A percentile compares a stretch with the other conserved stretches of the same genome.
Conservation (phyloP, 768 basidiomycete genomes). For the Hericium erinaceus region DNA sequence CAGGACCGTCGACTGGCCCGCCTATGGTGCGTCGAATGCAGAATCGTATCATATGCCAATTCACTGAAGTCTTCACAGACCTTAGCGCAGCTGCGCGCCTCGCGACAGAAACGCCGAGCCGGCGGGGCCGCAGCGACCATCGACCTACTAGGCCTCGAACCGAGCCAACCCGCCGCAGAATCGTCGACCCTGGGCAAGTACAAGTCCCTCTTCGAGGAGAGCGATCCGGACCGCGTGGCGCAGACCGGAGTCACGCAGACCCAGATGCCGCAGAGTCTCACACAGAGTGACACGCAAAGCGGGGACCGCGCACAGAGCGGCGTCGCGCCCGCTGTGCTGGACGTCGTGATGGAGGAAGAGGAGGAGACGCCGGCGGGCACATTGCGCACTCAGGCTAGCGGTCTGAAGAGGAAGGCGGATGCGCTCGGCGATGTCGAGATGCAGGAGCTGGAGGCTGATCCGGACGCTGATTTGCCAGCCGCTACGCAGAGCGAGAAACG, state of each 20-base stretch:
- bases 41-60: too few relatives aligned
- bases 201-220: constrained; percentile 12
- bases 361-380: not conserved
- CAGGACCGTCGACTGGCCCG: too few relatives aligned
- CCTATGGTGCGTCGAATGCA: too few relatives aligned
- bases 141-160: not conserved
- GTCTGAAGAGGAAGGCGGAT: constrained; percentile 29
- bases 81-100: too few relatives aligned
- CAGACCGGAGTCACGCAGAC: not conserved
- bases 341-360: constrained; percentile 7
- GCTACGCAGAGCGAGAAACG: not conserved
- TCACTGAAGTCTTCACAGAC: too few relatives aligned
- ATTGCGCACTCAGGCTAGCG: constrained; percentile 2
- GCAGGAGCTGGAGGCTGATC: constrained; percentile 15
- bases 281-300: constrained; percentile 1
- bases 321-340: not conserved
- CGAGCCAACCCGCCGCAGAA: not conserved
- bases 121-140: not conserved
- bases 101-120: constrained; percentile 7
- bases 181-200: constrained; percentile 12
- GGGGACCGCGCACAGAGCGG: not conserved
- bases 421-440: constrained; percentile 30
- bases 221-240: constrained; percentile 9
- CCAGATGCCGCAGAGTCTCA: not conserved
- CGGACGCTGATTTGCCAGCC: not conserved